A percentile compares a stretch with the other conserved stretches of the same genome.
Conservation (phyloP, 345 rosid species). For the Moricandia moricandioides region DNA sequence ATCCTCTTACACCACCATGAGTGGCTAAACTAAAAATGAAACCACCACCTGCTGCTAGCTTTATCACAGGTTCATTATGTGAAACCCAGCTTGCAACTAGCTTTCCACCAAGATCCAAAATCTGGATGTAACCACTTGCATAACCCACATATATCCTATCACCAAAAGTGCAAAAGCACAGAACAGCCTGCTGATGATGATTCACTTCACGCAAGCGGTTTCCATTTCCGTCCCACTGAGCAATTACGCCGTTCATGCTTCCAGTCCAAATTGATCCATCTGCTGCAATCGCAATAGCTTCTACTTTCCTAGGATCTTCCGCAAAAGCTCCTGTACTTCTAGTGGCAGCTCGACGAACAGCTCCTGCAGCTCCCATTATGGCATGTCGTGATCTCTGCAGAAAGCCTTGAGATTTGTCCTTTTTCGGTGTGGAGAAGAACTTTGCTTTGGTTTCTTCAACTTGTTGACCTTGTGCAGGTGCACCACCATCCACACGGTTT, state of each 20-base stretch:
- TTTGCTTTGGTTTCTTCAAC: conserved; percentile 69
- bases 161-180: conserved; percentile 71
- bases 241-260: conserved; percentile 64
- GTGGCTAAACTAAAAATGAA: conserved; percentile 80
- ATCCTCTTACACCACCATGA: conserved; percentile 96
- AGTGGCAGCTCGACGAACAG: conserved; percentile 84
- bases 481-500: conserved; percentile 54
- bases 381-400: conserved; percentile 84
- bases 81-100: conserved; percentile 79
- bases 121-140: conserved; percentile 72
- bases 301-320: conserved; percentile 74
- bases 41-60: conserved; percentile 72
- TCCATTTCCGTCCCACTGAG: conserved; percentile 83
- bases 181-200: conserved; percentile 59
- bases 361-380: conserved; percentile 90
- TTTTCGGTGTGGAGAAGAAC: conserved; percentile 59
- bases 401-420: conserved; percentile 78
- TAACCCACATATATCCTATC: conserved; percentile 68
- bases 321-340: conserved; percentile 68
- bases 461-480: conserved; percentile 52
- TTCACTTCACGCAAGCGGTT: conserved; percentile 61
- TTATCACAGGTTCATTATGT: conserved; percentile 78
- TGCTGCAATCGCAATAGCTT: conserved; percentile 56
- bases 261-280: conserved; percentile 89
- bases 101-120: conserved; percentile 85